A percentile compares a stretch with the other conserved stretches of the same genome.
Conservation (phyloP, 768 basidiomycete genomes). For the Agaricus subrufescens region DNA sequence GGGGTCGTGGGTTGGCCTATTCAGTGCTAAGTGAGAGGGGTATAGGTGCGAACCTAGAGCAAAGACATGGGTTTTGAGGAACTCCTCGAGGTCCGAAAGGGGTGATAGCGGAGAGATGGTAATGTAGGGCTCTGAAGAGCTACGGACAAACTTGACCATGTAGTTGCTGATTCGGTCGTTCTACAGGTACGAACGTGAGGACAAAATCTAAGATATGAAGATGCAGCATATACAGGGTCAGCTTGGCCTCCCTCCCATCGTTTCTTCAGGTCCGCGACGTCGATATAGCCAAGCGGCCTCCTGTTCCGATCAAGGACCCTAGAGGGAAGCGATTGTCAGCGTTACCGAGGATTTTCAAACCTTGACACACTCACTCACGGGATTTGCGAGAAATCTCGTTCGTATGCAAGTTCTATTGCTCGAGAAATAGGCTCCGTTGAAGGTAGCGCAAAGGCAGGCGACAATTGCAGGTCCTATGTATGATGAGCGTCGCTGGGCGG, state of each 20-base stretch:
- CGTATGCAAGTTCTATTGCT: slow-evolving; percentile 86
- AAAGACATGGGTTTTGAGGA: slow-evolving; percentile 68
- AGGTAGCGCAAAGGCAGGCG: slow-evolving; percentile 84
- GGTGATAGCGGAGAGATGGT: slow-evolving; percentile 79
- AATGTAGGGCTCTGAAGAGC: slow-evolving; percentile 61
- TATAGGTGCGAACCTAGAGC: slow-evolving; percentile 53
- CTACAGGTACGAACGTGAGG: slow-evolving; percentile 26
- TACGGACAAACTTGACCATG: slow-evolving; percentile 74
- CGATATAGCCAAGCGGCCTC: slow-evolving; percentile 80
- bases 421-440: slow-evolving; percentile 63
- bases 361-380: slow-evolving; percentile 46
- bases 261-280: slow-evolving; percentile 67
- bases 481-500: not conserved
- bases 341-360: not conserved
- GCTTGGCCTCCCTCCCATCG: slow-evolving; percentile 75
- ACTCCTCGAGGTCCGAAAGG: slow-evolving; percentile 76
- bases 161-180: slow-evolving; percentile 64
- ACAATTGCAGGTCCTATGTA: slow-evolving; percentile 67
- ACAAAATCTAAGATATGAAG: not conserved
- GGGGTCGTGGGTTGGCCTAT: not conserved
- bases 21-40: not conserved
- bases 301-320: slow-evolving; percentile 75
- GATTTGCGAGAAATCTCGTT: slow-evolving; percentile 91
- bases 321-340: not conserved
- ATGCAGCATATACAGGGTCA: slow-evolving; percentile 51